Conservation (phyloP, 1,284 basidiomycete species). For the Ganoderma lucidum region DNA sequence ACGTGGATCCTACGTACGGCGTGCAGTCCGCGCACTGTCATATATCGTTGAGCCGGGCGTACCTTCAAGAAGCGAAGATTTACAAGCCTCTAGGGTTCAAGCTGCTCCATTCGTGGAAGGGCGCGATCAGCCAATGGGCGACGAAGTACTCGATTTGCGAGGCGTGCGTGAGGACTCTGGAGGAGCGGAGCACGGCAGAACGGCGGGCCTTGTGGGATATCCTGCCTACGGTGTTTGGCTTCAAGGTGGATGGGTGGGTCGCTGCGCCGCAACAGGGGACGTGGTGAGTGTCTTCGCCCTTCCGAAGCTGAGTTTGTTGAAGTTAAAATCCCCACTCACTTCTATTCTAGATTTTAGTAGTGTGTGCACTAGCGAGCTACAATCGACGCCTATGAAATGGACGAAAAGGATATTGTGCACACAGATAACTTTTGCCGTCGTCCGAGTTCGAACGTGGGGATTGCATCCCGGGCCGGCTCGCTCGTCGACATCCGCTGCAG, state of each 20-base stretch:
- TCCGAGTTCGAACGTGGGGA: no score
- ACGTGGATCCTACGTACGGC: neutral
- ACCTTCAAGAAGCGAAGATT: neutral
- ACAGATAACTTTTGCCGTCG: no score
- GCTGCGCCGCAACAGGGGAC: neutral
- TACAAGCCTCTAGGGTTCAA: neutral
- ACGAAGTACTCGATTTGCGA: neutral
- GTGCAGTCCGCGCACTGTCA: neutral
- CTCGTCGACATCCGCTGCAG: no score
- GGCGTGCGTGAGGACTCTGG: conserved; percentile 5
- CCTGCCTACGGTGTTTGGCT: neutral
- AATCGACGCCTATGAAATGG: no score
- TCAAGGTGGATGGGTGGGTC: neutral
- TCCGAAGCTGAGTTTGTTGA: neutral
- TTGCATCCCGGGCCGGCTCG: no score
- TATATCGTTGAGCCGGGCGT: neutral
- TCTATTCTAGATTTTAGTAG: neutral
- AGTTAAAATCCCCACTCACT: neutral
- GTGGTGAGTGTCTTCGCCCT: neutral
- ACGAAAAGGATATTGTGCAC: no score
- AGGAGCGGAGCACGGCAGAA: conserved; percentile 15
- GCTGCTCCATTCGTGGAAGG: conserved; percentile 4
- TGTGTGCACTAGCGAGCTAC: no score
- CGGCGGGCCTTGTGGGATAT: neutral
- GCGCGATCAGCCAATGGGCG: neutral